Evolutionary conservation across 441 rosid species (phyloP).

Genomic region (Melastoma candidum): DNA sequence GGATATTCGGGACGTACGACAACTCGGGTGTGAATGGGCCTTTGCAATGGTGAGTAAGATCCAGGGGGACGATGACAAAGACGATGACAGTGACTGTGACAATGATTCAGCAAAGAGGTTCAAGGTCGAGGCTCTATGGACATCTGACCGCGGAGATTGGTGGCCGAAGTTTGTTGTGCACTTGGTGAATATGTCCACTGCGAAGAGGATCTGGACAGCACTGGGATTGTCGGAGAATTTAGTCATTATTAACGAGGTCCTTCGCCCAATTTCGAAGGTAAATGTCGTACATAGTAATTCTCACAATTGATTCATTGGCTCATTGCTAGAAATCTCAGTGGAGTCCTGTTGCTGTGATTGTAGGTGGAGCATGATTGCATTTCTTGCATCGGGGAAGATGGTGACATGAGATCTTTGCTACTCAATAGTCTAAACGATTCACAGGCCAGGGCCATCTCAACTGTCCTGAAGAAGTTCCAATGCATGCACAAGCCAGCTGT

Average conservation of each 20-base stretch:
- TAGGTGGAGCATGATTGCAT: slow-evolving; percentile 23
- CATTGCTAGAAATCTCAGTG: background rate
- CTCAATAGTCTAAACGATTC: background rate
- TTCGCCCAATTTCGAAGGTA: slow-evolving; percentile 28
- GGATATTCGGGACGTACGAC: slow-evolving; percentile 25
- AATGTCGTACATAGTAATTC: slow-evolving; percentile 6
- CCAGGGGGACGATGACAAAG: slow-evolving; percentile 12
- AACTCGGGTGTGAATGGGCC: slow-evolving; percentile 29
- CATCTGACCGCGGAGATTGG: slow-evolving; percentile 8
- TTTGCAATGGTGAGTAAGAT: slow-evolving; percentile 21
- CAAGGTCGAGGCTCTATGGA: slow-evolving; percentile 14
- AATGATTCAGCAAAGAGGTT: slow-evolving; percentile 13
- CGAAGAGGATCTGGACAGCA: slow-evolving; percentile 46
- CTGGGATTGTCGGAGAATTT: slow-evolving; percentile 22
- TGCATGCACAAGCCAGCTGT: slow-evolving; percentile 27
- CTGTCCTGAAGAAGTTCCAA: slow-evolving; percentile 18
- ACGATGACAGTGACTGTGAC: background rate
- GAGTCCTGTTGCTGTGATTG: background rate
- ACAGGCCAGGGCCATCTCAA: slow-evolving; percentile 22
- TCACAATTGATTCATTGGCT: background rate
- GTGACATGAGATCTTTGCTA: slow-evolving; percentile 6
- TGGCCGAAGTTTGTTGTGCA: slow-evolving; percentile 26
- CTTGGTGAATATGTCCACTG: slow-evolving; percentile 30
- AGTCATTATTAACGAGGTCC: slow-evolving; percentile 24
- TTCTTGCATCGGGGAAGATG: slow-evolving; percentile 4